Percentiles rank a stretch among this genome's conserved stretches.
phyloP scores from a whole-genome alignment of 1,284 basidiomycete genomes.

The Marasmius fiardii region DNA sequence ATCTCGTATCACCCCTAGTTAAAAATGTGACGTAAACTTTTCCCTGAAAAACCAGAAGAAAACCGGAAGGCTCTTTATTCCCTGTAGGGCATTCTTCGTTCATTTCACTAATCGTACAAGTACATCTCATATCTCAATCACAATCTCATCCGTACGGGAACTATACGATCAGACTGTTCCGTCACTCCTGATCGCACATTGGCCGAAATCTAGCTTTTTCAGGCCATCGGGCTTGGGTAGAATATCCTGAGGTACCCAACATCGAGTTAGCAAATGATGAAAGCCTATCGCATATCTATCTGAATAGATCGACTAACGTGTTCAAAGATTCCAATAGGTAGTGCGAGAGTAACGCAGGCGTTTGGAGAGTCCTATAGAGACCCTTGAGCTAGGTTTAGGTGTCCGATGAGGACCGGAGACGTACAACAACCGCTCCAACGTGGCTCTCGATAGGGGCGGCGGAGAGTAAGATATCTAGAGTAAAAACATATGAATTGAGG shows the following conservation, averaged over 20 bases:
- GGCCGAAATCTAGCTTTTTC: constrained; percentile 53
- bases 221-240: constrained; percentile 60
- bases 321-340: constrained; percentile 73
- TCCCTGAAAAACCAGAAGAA: no score
- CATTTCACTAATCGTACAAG: neutral
- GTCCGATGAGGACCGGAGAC: constrained; percentile 18
- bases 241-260: constrained; percentile 44
- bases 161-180: constrained; percentile 38
- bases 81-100: neutral
- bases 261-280: neutral
- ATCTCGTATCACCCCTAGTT: no score
- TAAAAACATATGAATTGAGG: constrained; percentile 3
- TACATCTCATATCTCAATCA: neutral
- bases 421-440: constrained; percentile 68
- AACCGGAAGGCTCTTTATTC: no score
- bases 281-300: neutral
- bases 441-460: constrained; percentile 78
- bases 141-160: neutral
- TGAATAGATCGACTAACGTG: constrained; percentile 41
- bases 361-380: constrained; percentile 64
- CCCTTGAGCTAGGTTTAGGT: neutral
- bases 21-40: no score
- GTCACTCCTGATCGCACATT: constrained; percentile 66
- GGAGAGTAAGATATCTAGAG: constrained; percentile 66
- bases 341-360: constrained; percentile 70